Evolutionary conservation across 2,329 filamentous ascomycete species (phyloP).

Genomic region (Fonsecaea pedrosoi): DNA sequence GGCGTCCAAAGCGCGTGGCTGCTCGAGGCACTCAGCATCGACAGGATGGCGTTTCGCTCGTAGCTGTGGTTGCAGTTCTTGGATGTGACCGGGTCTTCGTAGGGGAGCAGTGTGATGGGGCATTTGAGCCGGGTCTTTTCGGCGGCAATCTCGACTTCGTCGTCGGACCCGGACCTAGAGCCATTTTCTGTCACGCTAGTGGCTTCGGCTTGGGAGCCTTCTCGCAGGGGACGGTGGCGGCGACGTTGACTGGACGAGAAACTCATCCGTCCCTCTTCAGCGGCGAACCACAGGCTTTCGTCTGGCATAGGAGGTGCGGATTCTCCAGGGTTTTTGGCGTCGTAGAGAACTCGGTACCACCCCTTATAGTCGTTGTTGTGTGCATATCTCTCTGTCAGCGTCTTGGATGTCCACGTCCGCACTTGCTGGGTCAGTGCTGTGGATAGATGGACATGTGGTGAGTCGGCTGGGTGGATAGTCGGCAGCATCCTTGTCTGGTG

Average conservation of each 20-base stretch:
- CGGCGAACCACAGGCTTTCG: conserved; percentile 67
- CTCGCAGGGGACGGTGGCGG: conserved; percentile 7
- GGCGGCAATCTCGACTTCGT: conserved; percentile 54
- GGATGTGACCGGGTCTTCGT: conserved; percentile 56
- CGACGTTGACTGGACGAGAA: conserved; percentile 39
- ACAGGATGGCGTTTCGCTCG: conserved; percentile 54
- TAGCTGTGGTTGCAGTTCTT: conserved; percentile 59
- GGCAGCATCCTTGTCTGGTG: conserved; percentile 36
- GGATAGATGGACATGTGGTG: conserved; percentile 31
- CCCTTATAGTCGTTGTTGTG: conserved; percentile 65
- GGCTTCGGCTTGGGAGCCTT: conserved; percentile 31
- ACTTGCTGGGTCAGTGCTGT: conserved; percentile 42
- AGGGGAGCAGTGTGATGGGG: conserved; percentile 55
- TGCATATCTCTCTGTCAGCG: conserved; percentile 57
- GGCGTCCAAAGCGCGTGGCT: conserved; percentile 41
- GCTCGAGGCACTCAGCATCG: conserved; percentile 50
- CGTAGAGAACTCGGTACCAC: conserved; percentile 68
- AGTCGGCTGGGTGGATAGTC: conserved; percentile 31
- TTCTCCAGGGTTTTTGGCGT: conserved; percentile 62
- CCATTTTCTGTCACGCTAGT: neutral
- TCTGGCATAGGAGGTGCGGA: conserved; percentile 61
- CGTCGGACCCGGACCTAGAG: conserved; percentile 42
- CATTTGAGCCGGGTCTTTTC: conserved; percentile 56
- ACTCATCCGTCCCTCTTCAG: conserved; percentile 50
- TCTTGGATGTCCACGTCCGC: conserved; percentile 38